These are phyloP conservation scores for Quercus wislizeni DNA, from an alignment of 306 rosid species.

Conservation along the genomic window DNA sequence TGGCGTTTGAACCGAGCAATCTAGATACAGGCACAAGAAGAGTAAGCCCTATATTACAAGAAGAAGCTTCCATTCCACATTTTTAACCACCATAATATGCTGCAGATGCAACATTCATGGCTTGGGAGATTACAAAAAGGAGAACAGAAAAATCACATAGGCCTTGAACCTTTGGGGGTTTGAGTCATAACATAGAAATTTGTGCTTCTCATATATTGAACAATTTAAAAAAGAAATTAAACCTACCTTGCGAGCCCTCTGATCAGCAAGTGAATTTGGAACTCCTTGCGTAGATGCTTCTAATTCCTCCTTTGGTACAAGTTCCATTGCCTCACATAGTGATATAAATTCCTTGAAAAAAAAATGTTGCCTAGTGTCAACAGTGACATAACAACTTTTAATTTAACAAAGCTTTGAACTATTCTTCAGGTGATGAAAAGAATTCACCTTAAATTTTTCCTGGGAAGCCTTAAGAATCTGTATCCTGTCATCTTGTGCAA, in stretches of 20 bases:
- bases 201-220: not conserved
- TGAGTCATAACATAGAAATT: not conserved
- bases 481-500: slow-evolving; percentile 73
- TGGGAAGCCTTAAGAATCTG: slow-evolving; percentile 69
- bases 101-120: slow-evolving; percentile 14
- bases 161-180: not conserved
- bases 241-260: slow-evolving; percentile 83
- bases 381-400: not conserved
- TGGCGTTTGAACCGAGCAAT: slow-evolving; percentile 84
- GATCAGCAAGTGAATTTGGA: slow-evolving; percentile 59
- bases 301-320: slow-evolving; percentile 79
- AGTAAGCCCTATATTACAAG: slow-evolving; percentile 15
- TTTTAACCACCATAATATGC: not conserved
- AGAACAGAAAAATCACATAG: slow-evolving; percentile 2
- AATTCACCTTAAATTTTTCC: slow-evolving; percentile 73
- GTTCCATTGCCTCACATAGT: slow-evolving; percentile 89
- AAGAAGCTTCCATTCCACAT: slow-evolving; percentile 3
- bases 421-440: not conserved
- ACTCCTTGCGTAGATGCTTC: slow-evolving; percentile 49
- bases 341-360: slow-evolving; percentile 68
- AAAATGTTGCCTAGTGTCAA: slow-evolving; percentile 3
- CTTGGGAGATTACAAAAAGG: not conserved
- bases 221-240: not conserved
- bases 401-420: not conserved
- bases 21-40: slow-evolving; percentile 37